Base-by-base conservation (phyloP, 208 protist genomes). In the Crithidia fasciculata region DNA sequence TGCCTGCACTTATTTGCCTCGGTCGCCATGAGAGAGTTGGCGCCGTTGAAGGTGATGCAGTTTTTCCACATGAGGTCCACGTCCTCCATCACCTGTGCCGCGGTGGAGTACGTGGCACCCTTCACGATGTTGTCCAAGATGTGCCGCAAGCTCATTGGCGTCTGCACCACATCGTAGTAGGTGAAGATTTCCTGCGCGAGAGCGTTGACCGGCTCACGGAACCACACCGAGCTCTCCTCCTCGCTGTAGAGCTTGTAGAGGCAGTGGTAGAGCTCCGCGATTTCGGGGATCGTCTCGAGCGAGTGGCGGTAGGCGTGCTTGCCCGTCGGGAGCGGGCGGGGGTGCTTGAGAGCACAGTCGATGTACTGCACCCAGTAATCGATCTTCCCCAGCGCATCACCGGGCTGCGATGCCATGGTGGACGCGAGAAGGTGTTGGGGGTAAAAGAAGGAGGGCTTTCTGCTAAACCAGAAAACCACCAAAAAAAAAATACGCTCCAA, bases 191-290 rank as follows among this genome's bases (percentile, higher is more conserved):
- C 82, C 18, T 86, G 71, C 55, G 77, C 62, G 8, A 95, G 74
- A 12, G 91, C 91, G 74, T 95, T 85, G 28, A 95, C 91, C n/a
- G 91, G 91, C 69, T 95, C 88, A 18, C 86, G 73, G 56, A 95
- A 95, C 62, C 74, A 63, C 28, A 79, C 81, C 4, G 88, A 90
- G 54, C 80, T 78, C 59, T 75, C 78, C 71, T 91, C 88, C 65
- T 91, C 83, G 15, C 70, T 87, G 81, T 96, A 96, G 0, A 96
- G 81, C 57, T 90, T 89, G 62, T 87, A 93, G 2, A 95, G 66
- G 69, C 86, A 91, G 61, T 92, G 78, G 64, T 95, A 95, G 8
- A 95, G 37, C 37, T 94, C 88, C 13, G 77, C 76, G 28, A 95
- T 56, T 44, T 92, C 87, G 10, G 81, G 81, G 36, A 76, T 72